Conservation (phyloP, 441 rosid genomes). For the Geranium incanum region DNA sequence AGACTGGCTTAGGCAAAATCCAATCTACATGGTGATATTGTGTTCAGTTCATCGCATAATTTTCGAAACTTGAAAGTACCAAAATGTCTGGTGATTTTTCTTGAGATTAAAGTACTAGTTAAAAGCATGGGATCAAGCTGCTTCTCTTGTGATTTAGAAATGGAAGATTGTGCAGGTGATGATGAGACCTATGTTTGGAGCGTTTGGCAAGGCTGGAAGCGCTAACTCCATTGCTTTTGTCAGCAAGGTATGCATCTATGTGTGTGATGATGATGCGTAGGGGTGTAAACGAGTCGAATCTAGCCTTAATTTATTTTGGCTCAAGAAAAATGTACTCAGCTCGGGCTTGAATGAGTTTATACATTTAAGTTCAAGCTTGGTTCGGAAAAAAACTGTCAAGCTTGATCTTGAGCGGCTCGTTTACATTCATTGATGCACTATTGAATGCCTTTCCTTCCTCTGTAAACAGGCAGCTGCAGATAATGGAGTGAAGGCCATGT, state of each 20-base stretch:
- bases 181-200: constrained; percentile 92
- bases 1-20: constrained; percentile 2
- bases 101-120: not conserved
- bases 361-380: too few species aligned
- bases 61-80: not conserved
- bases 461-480: constrained; percentile 48
- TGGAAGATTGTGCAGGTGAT: constrained; percentile 46
- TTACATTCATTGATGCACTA: not conserved
- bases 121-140: not conserved
- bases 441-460: not conserved
- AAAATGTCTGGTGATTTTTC: not conserved
- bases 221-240: constrained; percentile 75
- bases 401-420: too few species aligned
- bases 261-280: too few species aligned
- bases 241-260: constrained; percentile 57
- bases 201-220: constrained; percentile 79
- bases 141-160: constrained; percentile 13
- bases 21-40: not conserved
- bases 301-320: too few species aligned
- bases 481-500: constrained; percentile 42
- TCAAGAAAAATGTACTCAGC: too few species aligned
- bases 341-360: too few species aligned
- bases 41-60: not conserved
- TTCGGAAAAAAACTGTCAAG: too few species aligned
- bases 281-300: too few species aligned